Base-by-base conservation (phyloP, 1,284 basidiomycete species). In the Cryptococcus hybrid region DNA sequence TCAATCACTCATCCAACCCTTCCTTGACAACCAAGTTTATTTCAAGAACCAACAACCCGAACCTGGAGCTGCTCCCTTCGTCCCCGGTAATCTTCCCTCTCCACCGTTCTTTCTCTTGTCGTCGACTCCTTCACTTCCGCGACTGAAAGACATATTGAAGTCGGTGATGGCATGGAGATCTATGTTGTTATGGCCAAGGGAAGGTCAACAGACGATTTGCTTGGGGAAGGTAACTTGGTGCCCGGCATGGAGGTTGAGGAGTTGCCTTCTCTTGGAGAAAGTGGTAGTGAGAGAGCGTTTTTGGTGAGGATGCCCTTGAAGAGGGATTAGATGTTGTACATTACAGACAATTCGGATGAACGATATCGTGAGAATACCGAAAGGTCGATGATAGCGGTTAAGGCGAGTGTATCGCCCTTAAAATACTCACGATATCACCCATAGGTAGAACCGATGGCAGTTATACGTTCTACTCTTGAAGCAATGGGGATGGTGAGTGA, bases 1-100 rank as follows among this genome's bases (percentile, higher is more conserved):
- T 30, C 88, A 91, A 74, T 84, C 86, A 49, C 84, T 97, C 42
- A 85, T 97, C 12, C 93, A 97, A 74, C 93, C 93, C 3, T 95
- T 96, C 85, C 81, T 97, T 71, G 93, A 97, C 79, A 96, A 94
- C 78, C 92, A 95, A 84, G 91, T 96, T 71, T 94, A 95, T 83
- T 94, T 92, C 82, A 92, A 90, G 84, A 97, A 97, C 78, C 92
- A 95, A 79, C 69, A 70, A 77, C 61, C 82, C 86, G 63, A 84
- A 84, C 63, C 82, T 80, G 54, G 86, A 48, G 83, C 83, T 47
- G 78, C 84, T 52, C 70, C 75, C 11, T 69, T 70, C 52, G 87
- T 90, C 73, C 90, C 91, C 47, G 81, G 82, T 42, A 89, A 93
- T 78, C 80, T 96, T 48, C 88, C 12, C 81, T 97, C 60, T 77